These are phyloP conservation scores for Dendrobium nobile DNA, from an alignment of 106 monocot genomes.

Conservation along the genomic window DNA sequence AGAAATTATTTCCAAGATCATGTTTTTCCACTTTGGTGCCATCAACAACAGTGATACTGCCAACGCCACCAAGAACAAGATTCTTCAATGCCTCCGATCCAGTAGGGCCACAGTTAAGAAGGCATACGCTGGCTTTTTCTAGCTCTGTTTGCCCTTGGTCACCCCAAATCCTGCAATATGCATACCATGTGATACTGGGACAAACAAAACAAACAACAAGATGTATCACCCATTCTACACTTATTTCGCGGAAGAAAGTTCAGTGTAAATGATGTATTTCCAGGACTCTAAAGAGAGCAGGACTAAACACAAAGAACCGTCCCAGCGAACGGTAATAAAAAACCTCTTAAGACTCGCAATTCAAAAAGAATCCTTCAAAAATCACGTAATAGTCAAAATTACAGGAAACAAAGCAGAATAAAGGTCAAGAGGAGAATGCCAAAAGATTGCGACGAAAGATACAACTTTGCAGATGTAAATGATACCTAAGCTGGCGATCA, in stretches of 20 bases:
- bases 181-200: slow-evolving; percentile 2
- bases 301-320: neutral
- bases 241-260: neutral
- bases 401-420: slow-evolving; percentile 1
- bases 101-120: slow-evolving; percentile 93
- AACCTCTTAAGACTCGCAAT: neutral
- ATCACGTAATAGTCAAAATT: neutral
- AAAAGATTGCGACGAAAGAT: neutral
- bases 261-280: neutral
- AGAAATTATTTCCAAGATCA: slow-evolving; percentile 92
- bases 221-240: neutral
- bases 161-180: slow-evolving; percentile 82
- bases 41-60: slow-evolving; percentile 85
- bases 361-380: neutral
- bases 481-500: slow-evolving; percentile 70
- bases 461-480: too few species aligned
- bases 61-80: slow-evolving; percentile 94
- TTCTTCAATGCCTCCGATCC: slow-evolving; percentile 95
- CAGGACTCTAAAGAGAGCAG: neutral
- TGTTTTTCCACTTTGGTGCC: slow-evolving; percentile 67
- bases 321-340: neutral
- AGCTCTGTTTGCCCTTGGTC: slow-evolving; percentile 91
- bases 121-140: slow-evolving; percentile 81
- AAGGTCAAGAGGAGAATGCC: neutral
- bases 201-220: neutral